These are phyloP conservation scores for Leishmania mexicana DNA, from an alignment of 208 protist species.

Conservation along the genomic window DNA sequence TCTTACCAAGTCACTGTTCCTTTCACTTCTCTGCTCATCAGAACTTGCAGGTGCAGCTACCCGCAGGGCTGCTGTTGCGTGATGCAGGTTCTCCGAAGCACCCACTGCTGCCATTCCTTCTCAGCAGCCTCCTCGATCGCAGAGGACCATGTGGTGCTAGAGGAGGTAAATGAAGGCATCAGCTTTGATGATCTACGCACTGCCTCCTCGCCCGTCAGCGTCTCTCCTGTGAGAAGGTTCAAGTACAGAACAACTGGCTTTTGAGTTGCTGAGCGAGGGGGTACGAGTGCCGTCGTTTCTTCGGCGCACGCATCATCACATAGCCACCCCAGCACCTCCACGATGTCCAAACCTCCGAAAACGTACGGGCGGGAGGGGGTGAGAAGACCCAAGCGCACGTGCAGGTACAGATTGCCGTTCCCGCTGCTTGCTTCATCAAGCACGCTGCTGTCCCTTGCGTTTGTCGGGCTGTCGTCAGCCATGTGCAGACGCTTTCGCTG, in stretches of 20 bases:
- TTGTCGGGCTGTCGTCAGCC: conserved; percentile 9
- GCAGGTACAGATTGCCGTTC: conserved; percentile 54
- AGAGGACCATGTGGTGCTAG: conserved; percentile 20
- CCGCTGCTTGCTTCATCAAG: conserved; percentile 13
- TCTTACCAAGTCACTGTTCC: neutral
- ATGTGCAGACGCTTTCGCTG: conserved; percentile 28
- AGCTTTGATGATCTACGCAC: conserved; percentile 10
- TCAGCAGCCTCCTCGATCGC: conserved; percentile 32
- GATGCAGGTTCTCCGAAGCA: conserved; percentile 13
- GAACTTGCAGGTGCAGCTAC: neutral
- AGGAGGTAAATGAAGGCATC: conserved; percentile 14
- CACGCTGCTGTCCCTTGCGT: neutral
- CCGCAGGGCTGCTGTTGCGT: conserved; percentile 19
- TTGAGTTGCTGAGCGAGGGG: neutral
- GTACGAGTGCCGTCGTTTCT: neutral
- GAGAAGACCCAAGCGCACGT: conserved; percentile 69
- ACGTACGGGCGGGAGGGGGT: conserved; percentile 69
- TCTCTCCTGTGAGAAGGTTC: conserved; percentile 37
- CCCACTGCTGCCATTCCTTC: conserved; percentile 40
- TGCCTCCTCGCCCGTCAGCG: conserved; percentile 29
- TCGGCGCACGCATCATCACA: conserved; percentile 13
- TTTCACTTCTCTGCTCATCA: neutral
- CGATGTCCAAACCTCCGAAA: conserved; percentile 70
- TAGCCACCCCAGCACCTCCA: conserved; percentile 47
- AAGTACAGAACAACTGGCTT: conserved; percentile 27